These are phyloP conservation scores for Elaeagnus macrophylla DNA, from an alignment of 306 rosid species.

Conservation along the genomic window DNA sequence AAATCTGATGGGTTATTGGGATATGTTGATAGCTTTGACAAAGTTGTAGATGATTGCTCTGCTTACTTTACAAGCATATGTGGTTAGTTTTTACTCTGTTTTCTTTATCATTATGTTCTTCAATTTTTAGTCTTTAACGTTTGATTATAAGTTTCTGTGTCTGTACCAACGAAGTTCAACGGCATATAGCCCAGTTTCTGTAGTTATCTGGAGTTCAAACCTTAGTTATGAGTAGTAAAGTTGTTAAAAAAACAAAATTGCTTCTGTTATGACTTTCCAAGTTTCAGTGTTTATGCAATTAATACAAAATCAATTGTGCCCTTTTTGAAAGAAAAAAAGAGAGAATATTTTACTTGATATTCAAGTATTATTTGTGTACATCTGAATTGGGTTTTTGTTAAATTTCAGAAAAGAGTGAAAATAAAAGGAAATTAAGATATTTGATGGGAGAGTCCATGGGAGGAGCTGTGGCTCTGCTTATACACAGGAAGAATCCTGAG, in stretches of 20 bases:
- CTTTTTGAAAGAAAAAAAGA: too few relatives aligned
- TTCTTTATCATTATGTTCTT: background rate
- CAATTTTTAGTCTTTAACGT: background rate
- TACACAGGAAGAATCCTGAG: conserved; percentile 50
- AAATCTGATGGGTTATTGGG: conserved; percentile 70
- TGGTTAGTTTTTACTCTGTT: conserved; percentile 29
- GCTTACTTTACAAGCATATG: conserved; percentile 40
- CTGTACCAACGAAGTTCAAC: too few relatives aligned
- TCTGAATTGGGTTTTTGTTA: background rate
- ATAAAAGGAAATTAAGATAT: conserved; percentile 51
- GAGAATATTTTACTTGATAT: too few relatives aligned
- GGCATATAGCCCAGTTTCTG: too few relatives aligned
- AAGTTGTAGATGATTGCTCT: conserved; percentile 43
- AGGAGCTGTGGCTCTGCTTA: conserved; percentile 69
- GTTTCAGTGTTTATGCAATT: too few relatives aligned
- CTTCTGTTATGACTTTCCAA: too few relatives aligned
- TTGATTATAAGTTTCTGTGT: background rate
- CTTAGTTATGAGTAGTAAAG: too few relatives aligned
- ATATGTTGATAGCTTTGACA: conserved; percentile 40
- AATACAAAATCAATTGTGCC: too few relatives aligned
- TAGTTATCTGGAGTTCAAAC: too few relatives aligned
- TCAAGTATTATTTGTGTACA: too few relatives aligned
- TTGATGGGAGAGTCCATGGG: conserved; percentile 95
- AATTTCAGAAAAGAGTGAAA: conserved; percentile 41
- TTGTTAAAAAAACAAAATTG: too few relatives aligned